These are phyloP conservation scores for Ophidiomyces ophidiicola DNA, from an alignment of 2,329 filamentous ascomycete species.

Conservation along the genomic window DNA sequence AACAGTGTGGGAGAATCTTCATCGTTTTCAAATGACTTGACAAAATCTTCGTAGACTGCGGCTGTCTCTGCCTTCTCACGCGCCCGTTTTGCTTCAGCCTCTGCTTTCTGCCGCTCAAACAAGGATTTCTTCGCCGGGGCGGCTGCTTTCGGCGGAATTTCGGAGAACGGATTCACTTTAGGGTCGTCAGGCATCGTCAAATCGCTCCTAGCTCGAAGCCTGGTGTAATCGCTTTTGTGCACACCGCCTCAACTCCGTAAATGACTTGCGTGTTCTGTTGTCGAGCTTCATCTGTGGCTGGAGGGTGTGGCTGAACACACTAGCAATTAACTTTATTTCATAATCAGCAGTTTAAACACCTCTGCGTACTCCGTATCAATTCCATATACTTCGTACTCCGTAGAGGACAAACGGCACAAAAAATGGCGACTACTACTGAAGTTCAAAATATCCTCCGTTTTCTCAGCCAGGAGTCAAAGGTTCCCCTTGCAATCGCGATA, in stretches of 20 bases:
- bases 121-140: constrained; percentile 72
- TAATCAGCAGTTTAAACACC: too few relatives aligned
- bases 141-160: constrained; percentile 63
- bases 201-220: too few relatives aligned
- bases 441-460: constrained; percentile 43
- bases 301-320: too few relatives aligned
- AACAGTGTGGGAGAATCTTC: constrained; percentile 16
- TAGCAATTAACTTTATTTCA: too few relatives aligned
- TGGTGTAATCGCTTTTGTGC: too few relatives aligned
- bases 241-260: too few relatives aligned
- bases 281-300: not conserved
- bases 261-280: too few relatives aligned
- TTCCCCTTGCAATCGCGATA: constrained; percentile 45
- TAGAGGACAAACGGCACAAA: constrained; percentile 1
- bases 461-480: constrained; percentile 45
- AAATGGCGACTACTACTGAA: constrained; percentile 19
- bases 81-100: constrained; percentile 75
- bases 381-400: not conserved
- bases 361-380: not conserved
- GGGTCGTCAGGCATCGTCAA: constrained; percentile 28
- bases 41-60: constrained; percentile 74
- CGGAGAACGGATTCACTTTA: constrained; percentile 46
- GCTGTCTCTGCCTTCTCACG: constrained; percentile 79
- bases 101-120: constrained; percentile 78
- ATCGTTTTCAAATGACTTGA: constrained; percentile 53